These are phyloP conservation scores for Leptomonas seymouri DNA, from an alignment of 208 protist genomes.

Conservation along the genomic window DNA sequence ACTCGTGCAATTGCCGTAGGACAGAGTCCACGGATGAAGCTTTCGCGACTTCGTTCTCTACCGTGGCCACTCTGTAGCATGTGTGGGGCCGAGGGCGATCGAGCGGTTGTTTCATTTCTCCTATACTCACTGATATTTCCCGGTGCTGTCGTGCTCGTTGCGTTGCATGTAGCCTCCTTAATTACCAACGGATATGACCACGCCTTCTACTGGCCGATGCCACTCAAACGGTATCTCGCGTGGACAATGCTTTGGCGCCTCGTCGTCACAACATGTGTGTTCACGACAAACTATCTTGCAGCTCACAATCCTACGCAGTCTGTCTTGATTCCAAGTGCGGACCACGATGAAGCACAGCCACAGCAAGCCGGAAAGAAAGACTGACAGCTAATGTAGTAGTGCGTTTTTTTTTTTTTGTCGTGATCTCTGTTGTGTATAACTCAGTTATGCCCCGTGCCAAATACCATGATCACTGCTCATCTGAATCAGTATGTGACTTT, in stretches of 20 bases:
- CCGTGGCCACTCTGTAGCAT: conserved; percentile 41
- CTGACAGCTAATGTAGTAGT: neutral
- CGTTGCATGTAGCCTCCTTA: conserved; percentile 31
- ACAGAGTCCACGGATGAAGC: conserved; percentile 39
- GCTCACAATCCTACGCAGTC: conserved; percentile 47
- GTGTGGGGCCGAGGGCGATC: conserved; percentile 39
- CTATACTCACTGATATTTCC: conserved; percentile 40
- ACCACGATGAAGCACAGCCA: conserved; percentile 8
- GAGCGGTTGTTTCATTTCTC: conserved; percentile 39
- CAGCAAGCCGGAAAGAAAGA: neutral
- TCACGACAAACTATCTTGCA: conserved; percentile 43
- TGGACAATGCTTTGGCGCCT: conserved; percentile 49
- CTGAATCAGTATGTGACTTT: too few species aligned
- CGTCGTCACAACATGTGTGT: conserved; percentile 28
- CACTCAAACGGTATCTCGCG: conserved; percentile 34
- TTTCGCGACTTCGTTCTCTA: conserved; percentile 29
- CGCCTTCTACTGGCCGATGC: conserved; percentile 40
- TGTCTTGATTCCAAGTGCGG: conserved; percentile 30
- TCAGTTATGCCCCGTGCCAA: too few species aligned
- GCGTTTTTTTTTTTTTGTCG: neutral
- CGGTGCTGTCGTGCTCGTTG: conserved; percentile 27
- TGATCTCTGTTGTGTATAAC: too few species aligned
- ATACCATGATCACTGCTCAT: too few species aligned
- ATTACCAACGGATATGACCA: conserved; percentile 31
- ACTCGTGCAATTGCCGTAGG: conserved; percentile 45